These are phyloP conservation scores for Trichoderma sp. DNA, from an alignment of 2,329 filamentous ascomycete genomes.

Conservation along the genomic window DNA sequence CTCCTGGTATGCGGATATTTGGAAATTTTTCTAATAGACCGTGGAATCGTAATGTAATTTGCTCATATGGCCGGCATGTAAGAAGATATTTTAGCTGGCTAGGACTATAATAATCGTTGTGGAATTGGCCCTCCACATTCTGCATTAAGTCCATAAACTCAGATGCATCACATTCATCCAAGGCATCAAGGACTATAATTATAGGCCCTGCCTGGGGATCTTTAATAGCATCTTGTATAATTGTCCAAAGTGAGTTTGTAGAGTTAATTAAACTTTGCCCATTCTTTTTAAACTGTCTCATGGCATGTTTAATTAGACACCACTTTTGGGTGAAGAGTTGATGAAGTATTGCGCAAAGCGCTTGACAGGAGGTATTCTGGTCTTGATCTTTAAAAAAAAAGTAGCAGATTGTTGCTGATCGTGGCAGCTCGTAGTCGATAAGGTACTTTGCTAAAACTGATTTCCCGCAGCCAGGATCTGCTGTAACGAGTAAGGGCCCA, in stretches of 20 bases:
- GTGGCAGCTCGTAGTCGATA: conserved; percentile 31
- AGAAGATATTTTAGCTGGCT: conserved; percentile 42
- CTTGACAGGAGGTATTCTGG: conserved; percentile 42
- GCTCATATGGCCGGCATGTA: conserved; percentile 43
- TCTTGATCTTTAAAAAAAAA: conserved; percentile 50
- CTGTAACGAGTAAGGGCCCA: conserved; percentile 42
- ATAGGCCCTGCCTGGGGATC: conserved; percentile 40
- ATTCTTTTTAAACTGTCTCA: conserved; percentile 34
- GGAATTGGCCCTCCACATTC: conserved; percentile 25
- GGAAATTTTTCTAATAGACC: conserved; percentile 33
- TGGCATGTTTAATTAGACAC: conserved; percentile 42
- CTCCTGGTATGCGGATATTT: conserved; percentile 42
- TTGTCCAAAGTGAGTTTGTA: conserved; percentile 40
- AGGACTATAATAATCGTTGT: background rate
- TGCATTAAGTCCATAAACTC: conserved; percentile 35
- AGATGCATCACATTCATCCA: conserved; percentile 24
- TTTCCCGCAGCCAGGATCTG: conserved; percentile 47
- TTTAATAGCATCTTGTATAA: conserved; percentile 37
- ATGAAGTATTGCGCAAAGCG: conserved; percentile 48
- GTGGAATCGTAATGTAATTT: conserved; percentile 36
- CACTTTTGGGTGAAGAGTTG: conserved; percentile 32
- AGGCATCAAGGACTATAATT: conserved; percentile 39
- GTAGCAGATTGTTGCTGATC: conserved; percentile 42
- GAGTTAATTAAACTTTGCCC: conserved; percentile 36
- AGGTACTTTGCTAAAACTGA: conserved; percentile 39